Conservation (phyloP, 192 early-diverging fungal genomes). For the Rhizoclosmatium globosum region DNA sequence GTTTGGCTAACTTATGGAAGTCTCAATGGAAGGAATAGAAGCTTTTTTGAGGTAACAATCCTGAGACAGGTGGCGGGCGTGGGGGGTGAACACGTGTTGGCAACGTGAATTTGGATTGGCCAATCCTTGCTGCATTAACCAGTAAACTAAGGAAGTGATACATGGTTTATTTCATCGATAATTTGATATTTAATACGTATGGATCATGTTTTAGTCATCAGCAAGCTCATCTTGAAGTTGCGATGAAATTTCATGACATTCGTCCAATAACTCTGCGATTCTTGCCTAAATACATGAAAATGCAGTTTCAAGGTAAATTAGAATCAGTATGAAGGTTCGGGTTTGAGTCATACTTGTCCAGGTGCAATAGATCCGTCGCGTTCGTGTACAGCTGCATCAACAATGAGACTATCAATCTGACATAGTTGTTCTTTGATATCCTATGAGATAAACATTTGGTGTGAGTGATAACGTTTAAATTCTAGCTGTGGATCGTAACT, state of each 20-base stretch:
- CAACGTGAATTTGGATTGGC: no score
- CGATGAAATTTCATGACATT: constrained; percentile 26
- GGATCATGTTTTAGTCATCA: constrained; percentile 12
- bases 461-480: background rate
- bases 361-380: constrained; percentile 31
- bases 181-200: background rate
- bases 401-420: constrained; percentile 23
- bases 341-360: constrained; percentile 7
- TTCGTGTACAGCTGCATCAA: constrained; percentile 30
- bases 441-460: background rate
- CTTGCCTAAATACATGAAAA: constrained; percentile 1
- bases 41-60: background rate
- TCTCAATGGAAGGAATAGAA: background rate
- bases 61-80: background rate
- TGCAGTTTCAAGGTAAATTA: background rate
- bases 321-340: no score
- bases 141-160: background rate
- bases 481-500: background rate
- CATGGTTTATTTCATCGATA: background rate
- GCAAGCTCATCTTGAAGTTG: constrained; percentile 9
- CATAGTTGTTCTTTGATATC: constrained; percentile 31
- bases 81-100: background rate
- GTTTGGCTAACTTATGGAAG: background rate
- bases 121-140: background rate
- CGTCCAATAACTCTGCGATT: constrained; percentile 29